phyloP scores from a whole-genome alignment of 2,329 filamentous ascomycete genomes.

The Dendryphion nanum region DNA sequence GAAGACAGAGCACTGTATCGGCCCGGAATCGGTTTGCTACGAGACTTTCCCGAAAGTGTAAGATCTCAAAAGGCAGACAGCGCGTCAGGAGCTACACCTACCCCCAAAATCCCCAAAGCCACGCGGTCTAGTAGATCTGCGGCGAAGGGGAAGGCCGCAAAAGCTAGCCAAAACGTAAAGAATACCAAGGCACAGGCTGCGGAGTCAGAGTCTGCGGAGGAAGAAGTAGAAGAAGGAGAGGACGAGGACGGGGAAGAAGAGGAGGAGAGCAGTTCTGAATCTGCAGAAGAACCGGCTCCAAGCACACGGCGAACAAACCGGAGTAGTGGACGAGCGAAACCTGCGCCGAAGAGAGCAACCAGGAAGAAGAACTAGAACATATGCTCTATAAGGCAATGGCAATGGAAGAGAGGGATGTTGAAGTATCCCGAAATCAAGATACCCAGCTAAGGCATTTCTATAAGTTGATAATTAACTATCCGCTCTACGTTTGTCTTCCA shows the following conservation, averaged over 20 bases:
- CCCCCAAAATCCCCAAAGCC: slow-evolving; percentile 27
- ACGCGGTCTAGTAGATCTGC: slow-evolving; percentile 24
- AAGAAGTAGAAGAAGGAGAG: slow-evolving; percentile 41
- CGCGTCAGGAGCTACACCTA: slow-evolving; percentile 26
- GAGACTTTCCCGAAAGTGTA: slow-evolving; percentile 25
- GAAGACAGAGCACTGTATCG: slow-evolving; percentile 33
- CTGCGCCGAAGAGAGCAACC: slow-evolving; percentile 28
- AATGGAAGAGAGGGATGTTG: too few relatives aligned
- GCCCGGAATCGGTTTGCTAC: slow-evolving; percentile 33
- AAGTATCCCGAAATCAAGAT: too few relatives aligned
- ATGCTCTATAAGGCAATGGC: too few relatives aligned
- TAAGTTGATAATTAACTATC: too few relatives aligned
- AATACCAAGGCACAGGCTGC: slow-evolving; percentile 30
- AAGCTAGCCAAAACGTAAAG: slow-evolving; percentile 22
- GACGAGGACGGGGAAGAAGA: slow-evolving; percentile 29
- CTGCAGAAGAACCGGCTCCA: slow-evolving; percentile 31
- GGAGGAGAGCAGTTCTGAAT: slow-evolving; percentile 26
- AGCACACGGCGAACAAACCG: slow-evolving; percentile 33
- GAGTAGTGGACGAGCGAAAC: slow-evolving; percentile 12
- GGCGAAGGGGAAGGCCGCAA: slow-evolving; percentile 23
- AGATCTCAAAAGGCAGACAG: slow-evolving; percentile 28
- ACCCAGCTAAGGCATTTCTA: background rate
- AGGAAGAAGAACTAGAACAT: slow-evolving; percentile 21
- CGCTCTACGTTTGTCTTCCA: too few relatives aligned
- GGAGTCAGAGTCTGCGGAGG: slow-evolving; percentile 30